Evolutionary conservation across 768 basidiomycete genomes (phyloP), one percentile per base, ranked within the genome.

Genomic region (Lepiota venenata): DNA sequence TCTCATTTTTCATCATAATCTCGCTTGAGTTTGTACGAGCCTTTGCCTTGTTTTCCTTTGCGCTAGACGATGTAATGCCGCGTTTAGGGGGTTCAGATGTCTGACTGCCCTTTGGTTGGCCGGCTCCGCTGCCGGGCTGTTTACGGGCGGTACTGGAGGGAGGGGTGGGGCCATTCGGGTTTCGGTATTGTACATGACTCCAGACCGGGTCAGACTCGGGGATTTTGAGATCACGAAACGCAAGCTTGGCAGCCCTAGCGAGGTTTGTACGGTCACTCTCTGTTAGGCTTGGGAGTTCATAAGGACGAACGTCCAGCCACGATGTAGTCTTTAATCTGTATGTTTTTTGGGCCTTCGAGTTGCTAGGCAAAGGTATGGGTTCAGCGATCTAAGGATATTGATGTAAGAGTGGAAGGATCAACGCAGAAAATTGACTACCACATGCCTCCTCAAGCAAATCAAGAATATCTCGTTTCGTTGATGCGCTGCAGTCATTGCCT

Each of bases 241-340:
- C 76, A 14, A 69, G 57, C 43, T 83, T 76, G 1, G 81, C 85
- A 25, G 74, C 70, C 38, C 80, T 75, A 7, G 80, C 75, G 65
- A 89, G 70, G n/a, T 56, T 60, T 7, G 68, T 70, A 4, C 80
- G 75, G 42, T 83, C 80, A 2, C 69, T 46, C 25, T 80, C 77
- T 2, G 71, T 70, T 22, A 86, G 71, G 25, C 71, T 71, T 0
- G 75, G 70, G 76, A 79, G 87, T 57, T 83, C 84, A 54, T 75
- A 83, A 0, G 88, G 88, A 5, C 85, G 82, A 21, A 89, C 83
- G 61, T 90, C 83, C 32, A 73, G 73, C 87, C 88, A 91, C 2
- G 80, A 70, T 16, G 67, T 62, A 20, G 74, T 68, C 58, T 82
- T 86, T 56, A 89, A 79, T 29, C 69, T 62, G 76, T 84, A 90